Evolutionary conservation across 2,329 filamentous ascomycete genomes (phyloP).

Genomic region (Pseudogymnoascus sp.): DNA sequence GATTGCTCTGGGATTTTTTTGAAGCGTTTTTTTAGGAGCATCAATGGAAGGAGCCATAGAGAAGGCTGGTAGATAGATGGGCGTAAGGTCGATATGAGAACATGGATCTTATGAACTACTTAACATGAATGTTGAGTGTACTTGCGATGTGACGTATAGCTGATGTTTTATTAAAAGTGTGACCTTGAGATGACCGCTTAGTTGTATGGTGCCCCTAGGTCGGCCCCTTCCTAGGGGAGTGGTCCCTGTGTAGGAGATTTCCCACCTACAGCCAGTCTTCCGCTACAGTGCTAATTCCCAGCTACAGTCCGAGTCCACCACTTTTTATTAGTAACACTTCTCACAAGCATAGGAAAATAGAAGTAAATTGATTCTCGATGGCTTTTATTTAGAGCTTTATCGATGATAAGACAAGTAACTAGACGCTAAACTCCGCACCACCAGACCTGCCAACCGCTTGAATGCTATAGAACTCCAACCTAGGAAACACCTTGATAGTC

Average conservation of each 20-base stretch:
- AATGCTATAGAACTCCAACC: not conserved
- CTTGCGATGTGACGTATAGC: not conserved
- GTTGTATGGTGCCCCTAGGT: not conserved
- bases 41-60: conserved; percentile 1
- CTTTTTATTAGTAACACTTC: not conserved
- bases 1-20: not conserved
- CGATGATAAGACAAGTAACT: not conserved
- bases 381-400: not conserved
- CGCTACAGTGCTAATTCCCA: not conserved
- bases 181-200: not conserved
- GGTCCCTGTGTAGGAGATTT: not conserved
- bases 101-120: conserved; percentile 3
- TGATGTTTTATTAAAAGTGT: not conserved
- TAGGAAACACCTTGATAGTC: not conserved
- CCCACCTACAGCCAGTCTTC: not conserved
- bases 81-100: conserved; percentile 10
- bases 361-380: not conserved
- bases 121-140: not conserved
- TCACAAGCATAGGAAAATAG: not conserved
- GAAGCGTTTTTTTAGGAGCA: conserved; percentile 4
- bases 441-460: not conserved
- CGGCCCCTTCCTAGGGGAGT: not conserved
- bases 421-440: not conserved
- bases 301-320: not conserved
- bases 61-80: conserved; percentile 9